A percentile compares a stretch with the other conserved stretches of the same genome.
phyloP scores from a whole-genome alignment of 768 basidiomycete species.

The Tephrocybe rancida region DNA sequence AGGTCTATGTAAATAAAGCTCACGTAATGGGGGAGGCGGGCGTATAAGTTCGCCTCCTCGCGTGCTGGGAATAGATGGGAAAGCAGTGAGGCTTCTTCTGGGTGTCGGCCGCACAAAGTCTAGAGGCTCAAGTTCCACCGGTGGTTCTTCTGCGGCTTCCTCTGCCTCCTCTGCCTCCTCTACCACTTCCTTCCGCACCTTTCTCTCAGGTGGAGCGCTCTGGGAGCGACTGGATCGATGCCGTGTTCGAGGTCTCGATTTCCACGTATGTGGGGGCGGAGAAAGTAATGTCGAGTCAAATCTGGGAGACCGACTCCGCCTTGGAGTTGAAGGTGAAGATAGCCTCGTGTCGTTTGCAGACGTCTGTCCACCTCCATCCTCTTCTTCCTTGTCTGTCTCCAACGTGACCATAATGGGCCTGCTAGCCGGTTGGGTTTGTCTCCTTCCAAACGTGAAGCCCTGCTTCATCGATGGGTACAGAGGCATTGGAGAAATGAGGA shows the following conservation, averaged over 20 bases:
- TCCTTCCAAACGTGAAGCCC: conserved; percentile 34
- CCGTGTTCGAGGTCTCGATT: conserved; percentile 26
- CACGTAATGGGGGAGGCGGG: conserved; percentile 68
- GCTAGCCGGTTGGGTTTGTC: conserved; percentile 24
- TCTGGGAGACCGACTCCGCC: conserved; percentile 18
- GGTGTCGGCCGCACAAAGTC: conserved; percentile 18
- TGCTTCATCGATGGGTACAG: conserved; percentile 36
- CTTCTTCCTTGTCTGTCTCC: conserved; percentile 33
- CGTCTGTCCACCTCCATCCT: conserved; percentile 19
- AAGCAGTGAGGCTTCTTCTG: conserved; percentile 32
- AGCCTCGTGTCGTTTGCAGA: not conserved
- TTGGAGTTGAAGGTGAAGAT: conserved; percentile 6
- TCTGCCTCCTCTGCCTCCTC: conserved; percentile 1
- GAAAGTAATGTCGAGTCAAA: conserved; percentile 42
- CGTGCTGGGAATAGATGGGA: conserved; percentile 27
- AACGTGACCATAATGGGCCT: conserved; percentile 47
- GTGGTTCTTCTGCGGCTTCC: conserved; percentile 7
- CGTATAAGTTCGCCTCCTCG: conserved; percentile 51
- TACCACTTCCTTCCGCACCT: conserved; percentile 3
- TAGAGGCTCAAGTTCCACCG: conserved; percentile 15
- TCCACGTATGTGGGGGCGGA: conserved; percentile 53
- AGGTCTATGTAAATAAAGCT: conserved; percentile 28
- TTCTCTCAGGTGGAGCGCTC: conserved; percentile 47
- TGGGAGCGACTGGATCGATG: conserved; percentile 50
- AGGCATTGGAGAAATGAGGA: conserved; percentile 50